Conservation (phyloP, 2,329 filamentous ascomycete species). For the Sclerotinia trifoliorum region DNA sequence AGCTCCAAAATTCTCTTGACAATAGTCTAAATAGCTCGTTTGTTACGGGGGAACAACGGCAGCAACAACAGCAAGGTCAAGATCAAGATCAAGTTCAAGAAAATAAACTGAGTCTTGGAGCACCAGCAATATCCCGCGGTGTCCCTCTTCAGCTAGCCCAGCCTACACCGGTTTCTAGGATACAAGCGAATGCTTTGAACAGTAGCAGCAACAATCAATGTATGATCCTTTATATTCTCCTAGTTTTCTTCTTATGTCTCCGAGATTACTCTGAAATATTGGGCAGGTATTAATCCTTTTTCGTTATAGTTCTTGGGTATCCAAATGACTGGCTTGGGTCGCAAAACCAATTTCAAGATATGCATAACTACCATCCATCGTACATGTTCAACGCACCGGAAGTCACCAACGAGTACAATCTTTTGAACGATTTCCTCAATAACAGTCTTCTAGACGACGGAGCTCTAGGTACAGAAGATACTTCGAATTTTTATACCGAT, state of each 20-base stretch:
- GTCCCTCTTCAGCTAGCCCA: constrained; percentile 67
- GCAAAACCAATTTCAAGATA: constrained; percentile 86
- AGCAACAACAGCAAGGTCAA: constrained; percentile 45
- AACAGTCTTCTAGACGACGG: constrained; percentile 86
- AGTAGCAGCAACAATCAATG: constrained; percentile 69
- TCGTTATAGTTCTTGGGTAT: constrained; percentile 75
- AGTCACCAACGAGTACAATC: constrained; percentile 93
- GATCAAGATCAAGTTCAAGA: constrained; percentile 51
- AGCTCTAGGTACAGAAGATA: constrained; percentile 67
- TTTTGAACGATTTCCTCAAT: constrained; percentile 94
- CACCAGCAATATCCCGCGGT: constrained; percentile 46
- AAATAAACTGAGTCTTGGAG: constrained; percentile 43
- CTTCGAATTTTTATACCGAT: constrained; percentile 60
- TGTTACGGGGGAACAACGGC: constrained; percentile 30
- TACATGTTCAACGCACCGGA: constrained; percentile 96
- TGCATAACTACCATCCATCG: constrained; percentile 89
- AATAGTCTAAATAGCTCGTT: constrained; percentile 55
- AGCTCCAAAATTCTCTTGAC: constrained; percentile 45
- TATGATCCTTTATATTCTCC: constrained; percentile 48
- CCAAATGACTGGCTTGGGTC: constrained; percentile 72
- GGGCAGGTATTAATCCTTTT: constrained; percentile 33
- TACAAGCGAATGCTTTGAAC: constrained; percentile 60
- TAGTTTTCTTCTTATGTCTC: constrained; percentile 33
- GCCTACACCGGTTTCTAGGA: constrained; percentile 65
- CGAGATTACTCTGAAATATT: constrained; percentile 22